Percentiles rank a stretch among this genome's conserved stretches.
These are phyloP conservation scores for Boletus subcaerulescens DNA, from an alignment of 768 basidiomycete species.

Conservation along the genomic window DNA sequence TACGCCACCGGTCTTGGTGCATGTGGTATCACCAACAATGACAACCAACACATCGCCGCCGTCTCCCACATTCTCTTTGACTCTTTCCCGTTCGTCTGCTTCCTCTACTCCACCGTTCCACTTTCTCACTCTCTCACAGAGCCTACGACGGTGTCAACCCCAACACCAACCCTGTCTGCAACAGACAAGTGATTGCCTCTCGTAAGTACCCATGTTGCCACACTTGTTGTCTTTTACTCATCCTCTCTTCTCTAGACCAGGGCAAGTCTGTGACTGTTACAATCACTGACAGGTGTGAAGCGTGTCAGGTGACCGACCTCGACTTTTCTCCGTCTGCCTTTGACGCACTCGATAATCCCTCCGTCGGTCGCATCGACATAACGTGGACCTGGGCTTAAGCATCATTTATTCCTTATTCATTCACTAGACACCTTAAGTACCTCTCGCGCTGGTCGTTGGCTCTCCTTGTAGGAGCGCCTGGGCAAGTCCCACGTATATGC, in stretches of 20 bases:
- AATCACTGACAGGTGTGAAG: constrained; percentile 62
- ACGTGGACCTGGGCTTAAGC: constrained; percentile 46
- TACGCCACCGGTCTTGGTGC: constrained; percentile 39
- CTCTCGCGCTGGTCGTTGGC: constrained; percentile 17
- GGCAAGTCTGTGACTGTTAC: constrained; percentile 48
- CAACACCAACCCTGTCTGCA: constrained; percentile 75
- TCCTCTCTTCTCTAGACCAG: constrained; percentile 38
- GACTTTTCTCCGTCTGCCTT: constrained; percentile 68
- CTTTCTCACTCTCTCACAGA: constrained; percentile 32
- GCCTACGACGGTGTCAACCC: constrained; percentile 59
- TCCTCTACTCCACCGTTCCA: neutral
- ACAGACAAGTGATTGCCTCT: constrained; percentile 37
- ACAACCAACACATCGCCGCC: constrained; percentile 34
- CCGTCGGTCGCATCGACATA: constrained; percentile 53
- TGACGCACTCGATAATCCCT: constrained; percentile 37
- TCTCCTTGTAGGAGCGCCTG: constrained; percentile 28
- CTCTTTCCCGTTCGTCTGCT: constrained; percentile 30
- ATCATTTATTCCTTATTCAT: constrained; percentile 29
- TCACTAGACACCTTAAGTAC: constrained; percentile 9
- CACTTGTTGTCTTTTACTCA: constrained; percentile 2
- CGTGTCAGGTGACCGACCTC: constrained; percentile 49
- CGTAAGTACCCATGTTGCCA: constrained; percentile 41
- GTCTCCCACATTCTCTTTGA: constrained; percentile 35
- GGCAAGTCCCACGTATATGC: constrained; percentile 14
- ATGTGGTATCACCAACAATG: constrained; percentile 36